phyloP scores from a whole-genome alignment of 1,139 yeast genomes.

The Yamadazyma aaseri region DNA sequence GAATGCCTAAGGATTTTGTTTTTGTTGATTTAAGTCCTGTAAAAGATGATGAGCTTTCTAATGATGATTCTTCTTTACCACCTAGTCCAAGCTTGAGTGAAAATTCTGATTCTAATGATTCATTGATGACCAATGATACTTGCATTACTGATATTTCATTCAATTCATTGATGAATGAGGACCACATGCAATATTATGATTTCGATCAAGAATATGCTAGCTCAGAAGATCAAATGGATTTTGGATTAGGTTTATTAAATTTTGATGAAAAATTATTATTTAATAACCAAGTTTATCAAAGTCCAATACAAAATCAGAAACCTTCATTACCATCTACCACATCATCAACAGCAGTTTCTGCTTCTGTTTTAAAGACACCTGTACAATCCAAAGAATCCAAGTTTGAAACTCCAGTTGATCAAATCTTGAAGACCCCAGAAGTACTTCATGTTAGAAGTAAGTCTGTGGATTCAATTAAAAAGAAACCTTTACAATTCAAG shows the following conservation, averaged over 20 bases:
- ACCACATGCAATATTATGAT: constrained; percentile 3
- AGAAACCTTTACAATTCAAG: constrained; percentile 37
- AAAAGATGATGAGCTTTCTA: constrained; percentile 31
- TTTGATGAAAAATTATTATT: constrained; percentile 12
- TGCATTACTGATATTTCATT: constrained; percentile 13
- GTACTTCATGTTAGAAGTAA: constrained; percentile 24
- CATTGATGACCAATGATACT: constrained; percentile 15
- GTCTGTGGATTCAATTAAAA: constrained; percentile 25
- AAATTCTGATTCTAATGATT: constrained; percentile 15
- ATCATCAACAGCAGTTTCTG: constrained; percentile 2
- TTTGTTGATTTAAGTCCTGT: constrained; percentile 56
- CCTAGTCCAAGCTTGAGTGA: constrained; percentile 15
- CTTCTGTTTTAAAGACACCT: constrained; percentile 8
- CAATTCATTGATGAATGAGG: constrained; percentile 6
- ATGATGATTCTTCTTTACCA: constrained; percentile 8
- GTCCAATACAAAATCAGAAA: not conserved
- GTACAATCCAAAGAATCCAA: constrained; percentile 10
- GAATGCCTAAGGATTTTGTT: constrained; percentile 52
- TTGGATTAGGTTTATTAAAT: constrained; percentile 13
- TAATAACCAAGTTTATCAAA: constrained; percentile 4
- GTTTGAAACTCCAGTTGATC: constrained; percentile 17
- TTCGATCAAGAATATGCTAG: constrained; percentile 3
- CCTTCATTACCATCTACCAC: not conserved
- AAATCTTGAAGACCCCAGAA: constrained; percentile 14
- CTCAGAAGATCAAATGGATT: constrained; percentile 8